These are phyloP conservation scores for Trichoderma harzianum DNA, from an alignment of 2,329 filamentous ascomycete species.

Conservation along the genomic window DNA sequence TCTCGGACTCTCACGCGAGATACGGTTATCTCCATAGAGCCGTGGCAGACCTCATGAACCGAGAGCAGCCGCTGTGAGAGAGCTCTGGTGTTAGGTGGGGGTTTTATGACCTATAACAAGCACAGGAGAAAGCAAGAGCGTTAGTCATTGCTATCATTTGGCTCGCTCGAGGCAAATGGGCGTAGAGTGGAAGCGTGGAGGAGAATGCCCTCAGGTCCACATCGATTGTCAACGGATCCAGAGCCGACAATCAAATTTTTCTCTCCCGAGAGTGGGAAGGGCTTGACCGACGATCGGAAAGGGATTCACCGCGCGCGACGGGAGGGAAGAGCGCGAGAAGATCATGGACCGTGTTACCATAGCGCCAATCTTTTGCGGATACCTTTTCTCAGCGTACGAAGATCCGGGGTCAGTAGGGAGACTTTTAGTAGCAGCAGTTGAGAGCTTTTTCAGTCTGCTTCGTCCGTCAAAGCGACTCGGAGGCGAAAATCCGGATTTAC, in stretches of 20 bases:
- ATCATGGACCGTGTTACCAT: constrained; percentile 7
- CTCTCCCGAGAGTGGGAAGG: background rate
- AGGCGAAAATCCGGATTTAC: background rate
- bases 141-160: background rate
- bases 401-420: background rate
- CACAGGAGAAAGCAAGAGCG: background rate
- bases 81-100: background rate
- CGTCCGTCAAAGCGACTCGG: background rate
- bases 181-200: background rate
- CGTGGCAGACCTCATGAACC: background rate
- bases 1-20: background rate
- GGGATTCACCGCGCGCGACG: background rate
- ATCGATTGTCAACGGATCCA: background rate
- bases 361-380: background rate
- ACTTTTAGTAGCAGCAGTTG: background rate
- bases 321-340: background rate
- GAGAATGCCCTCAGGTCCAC: background rate
- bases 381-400: background rate
- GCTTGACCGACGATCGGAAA: background rate
- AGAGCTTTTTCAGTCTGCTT: background rate
- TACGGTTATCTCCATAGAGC: background rate
- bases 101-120: background rate
- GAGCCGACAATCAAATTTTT: background rate
- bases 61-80: background rate
- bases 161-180: background rate